These are phyloP conservation scores for Berberis thunbergii DNA, from an alignment of 164 flowering plant genomes.

Conservation along the genomic window DNA sequence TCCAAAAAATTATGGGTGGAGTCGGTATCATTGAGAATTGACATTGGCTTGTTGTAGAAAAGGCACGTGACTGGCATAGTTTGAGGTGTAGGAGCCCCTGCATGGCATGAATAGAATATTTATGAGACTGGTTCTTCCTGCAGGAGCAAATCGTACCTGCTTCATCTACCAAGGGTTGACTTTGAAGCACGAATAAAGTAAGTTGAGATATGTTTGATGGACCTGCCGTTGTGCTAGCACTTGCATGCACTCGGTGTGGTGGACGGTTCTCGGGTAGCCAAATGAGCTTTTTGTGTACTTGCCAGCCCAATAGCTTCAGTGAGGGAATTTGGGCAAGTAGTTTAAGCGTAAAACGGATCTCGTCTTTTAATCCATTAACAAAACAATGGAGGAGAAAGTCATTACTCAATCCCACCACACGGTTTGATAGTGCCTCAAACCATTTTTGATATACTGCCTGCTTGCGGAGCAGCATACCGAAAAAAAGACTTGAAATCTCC, in stretches of 20 bases:
- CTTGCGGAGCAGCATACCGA: too few relatives aligned
- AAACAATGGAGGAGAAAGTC: background rate
- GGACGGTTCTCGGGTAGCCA: background rate
- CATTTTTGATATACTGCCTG: background rate
- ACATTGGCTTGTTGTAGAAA: background rate
- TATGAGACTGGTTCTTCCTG: background rate
- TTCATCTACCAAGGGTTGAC: background rate
- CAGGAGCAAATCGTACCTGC: background rate
- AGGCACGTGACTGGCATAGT: background rate
- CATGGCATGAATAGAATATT: background rate
- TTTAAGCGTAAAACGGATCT: too few relatives aligned
- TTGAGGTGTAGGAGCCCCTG: background rate
- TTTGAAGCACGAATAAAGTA: background rate
- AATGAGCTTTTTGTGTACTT: background rate
- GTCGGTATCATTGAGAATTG: background rate
- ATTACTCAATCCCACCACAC: background rate
- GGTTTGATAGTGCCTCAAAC: background rate
- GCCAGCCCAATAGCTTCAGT: background rate
- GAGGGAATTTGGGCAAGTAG: background rate
- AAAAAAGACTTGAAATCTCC: too few relatives aligned
- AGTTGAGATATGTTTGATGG: too few relatives aligned
- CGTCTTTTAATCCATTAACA: background rate
- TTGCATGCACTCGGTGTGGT: background rate
- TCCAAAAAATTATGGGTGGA: too few relatives aligned
- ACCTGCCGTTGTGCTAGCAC: too few relatives aligned